Conservation (phyloP, 2,329 filamentous ascomycete genomes). For the Ophiosphaerella narmari region DNA sequence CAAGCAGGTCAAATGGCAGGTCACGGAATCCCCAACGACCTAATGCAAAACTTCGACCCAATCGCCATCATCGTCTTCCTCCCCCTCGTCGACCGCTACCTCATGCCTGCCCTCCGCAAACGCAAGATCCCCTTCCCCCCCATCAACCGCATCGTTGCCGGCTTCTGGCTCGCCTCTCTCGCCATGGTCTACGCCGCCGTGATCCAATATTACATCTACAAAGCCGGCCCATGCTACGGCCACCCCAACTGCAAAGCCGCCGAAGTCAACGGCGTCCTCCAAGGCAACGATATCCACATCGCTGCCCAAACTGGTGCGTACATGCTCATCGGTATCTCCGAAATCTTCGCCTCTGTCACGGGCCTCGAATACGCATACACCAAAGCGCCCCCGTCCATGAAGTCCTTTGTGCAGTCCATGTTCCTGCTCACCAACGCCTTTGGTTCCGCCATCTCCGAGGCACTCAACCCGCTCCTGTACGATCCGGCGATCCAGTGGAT, state of each 20-base stretch:
- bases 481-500: constrained; percentile 72
- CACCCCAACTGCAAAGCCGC: constrained; percentile 42
- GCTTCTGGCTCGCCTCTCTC: constrained; percentile 58
- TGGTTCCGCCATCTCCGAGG: constrained; percentile 65
- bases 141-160: constrained; percentile 59
- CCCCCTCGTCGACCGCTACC: constrained; percentile 49
- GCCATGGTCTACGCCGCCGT: constrained; percentile 61
- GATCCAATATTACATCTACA: constrained; percentile 63
- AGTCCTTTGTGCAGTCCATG: constrained; percentile 57
- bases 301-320: constrained; percentile 53
- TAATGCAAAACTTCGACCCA: constrained; percentile 55
- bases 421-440: constrained; percentile 66
- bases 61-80: constrained; percentile 55
- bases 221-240: constrained; percentile 58
- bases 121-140: constrained; percentile 51
- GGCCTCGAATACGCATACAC: constrained; percentile 56
- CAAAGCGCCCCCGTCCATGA: constrained; percentile 54
- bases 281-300: constrained; percentile 51
- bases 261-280: constrained; percentile 32
- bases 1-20: constrained; percentile 51
- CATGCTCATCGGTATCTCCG: constrained; percentile 53
- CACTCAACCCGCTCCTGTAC: constrained; percentile 63
- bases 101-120: constrained; percentile 52
- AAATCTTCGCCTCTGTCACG: constrained; percentile 55
- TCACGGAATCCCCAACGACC: constrained; percentile 54